Evolutionary conservation across 331 rosid genomes (phyloP).

Genomic region (Acacia pycnantha): DNA sequence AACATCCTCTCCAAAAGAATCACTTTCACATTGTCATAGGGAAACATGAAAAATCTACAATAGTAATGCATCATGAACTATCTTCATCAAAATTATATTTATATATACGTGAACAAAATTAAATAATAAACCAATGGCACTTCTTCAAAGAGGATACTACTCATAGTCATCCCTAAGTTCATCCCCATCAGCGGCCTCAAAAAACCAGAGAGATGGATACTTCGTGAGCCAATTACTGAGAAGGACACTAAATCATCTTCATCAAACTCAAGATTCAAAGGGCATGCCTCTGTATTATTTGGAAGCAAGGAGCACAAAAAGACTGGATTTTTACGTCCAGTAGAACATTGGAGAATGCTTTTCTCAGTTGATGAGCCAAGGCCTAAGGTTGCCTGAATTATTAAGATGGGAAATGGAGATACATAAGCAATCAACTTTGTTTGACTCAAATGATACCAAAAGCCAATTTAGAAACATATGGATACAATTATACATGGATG

Average conservation of each 20-base stretch:
- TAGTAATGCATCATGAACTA: not conserved
- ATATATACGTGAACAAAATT: not conserved
- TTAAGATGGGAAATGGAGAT: not conserved
- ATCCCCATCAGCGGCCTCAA: constrained; percentile 50
- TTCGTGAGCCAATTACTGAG: constrained; percentile 71
- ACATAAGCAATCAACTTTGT: constrained; percentile 5
- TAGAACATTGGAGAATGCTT: constrained; percentile 71
- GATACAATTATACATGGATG: not conserved
- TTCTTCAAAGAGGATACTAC: constrained; percentile 59
- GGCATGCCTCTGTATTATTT: constrained; percentile 63
- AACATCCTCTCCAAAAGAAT: constrained; percentile 65
- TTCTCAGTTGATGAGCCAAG: constrained; percentile 55
- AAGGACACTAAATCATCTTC: constrained; percentile 67
- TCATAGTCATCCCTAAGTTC: constrained; percentile 61
- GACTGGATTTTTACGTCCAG: constrained; percentile 65
- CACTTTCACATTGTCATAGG: constrained; percentile 61
- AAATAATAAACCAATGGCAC: not conserved
- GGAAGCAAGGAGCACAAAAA: constrained; percentile 86
- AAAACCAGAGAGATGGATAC: constrained; percentile 89
- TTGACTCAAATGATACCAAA: not conserved
- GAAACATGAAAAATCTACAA: constrained; percentile 17
- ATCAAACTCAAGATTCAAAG: constrained; percentile 74
- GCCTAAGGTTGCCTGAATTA: constrained; percentile 84
- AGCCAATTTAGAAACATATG: constrained; percentile 1
- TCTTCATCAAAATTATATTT: not conserved